phyloP scores from a whole-genome alignment of 192 early-diverging fungal genomes.

The Coemansia reversa region DNA sequence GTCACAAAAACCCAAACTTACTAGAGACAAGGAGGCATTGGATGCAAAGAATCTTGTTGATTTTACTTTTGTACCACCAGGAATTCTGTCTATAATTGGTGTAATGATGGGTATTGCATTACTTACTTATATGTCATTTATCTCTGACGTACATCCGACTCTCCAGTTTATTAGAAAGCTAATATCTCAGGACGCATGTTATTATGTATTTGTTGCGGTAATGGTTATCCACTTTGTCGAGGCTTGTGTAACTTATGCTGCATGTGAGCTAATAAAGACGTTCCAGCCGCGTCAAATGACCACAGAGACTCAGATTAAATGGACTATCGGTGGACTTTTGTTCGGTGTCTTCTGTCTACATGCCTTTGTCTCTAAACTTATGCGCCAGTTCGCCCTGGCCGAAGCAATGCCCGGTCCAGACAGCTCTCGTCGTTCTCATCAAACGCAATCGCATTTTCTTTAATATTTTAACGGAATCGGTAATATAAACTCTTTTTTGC shows the following conservation, averaged over 20 bases:
- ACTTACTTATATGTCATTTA: constrained; percentile 16
- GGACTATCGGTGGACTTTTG: constrained; percentile 35
- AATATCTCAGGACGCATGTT: constrained; percentile 18
- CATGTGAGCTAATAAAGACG: constrained; percentile 43
- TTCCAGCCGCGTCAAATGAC: constrained; percentile 49
- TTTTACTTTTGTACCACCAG: constrained; percentile 25
- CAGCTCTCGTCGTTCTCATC: no score
- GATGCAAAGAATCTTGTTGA: constrained; percentile 20
- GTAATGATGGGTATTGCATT: constrained; percentile 7
- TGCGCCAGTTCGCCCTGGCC: constrained; percentile 33
- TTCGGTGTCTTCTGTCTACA: constrained; percentile 40
- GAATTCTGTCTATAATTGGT: constrained; percentile 8
- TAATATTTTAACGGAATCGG: background rate
- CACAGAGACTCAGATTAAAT: constrained; percentile 31
- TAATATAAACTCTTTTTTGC: no score
- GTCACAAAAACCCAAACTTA: constrained; percentile 10
- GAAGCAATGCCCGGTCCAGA: constrained; percentile 15
- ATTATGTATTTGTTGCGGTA: constrained; percentile 25
- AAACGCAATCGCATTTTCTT: background rate
- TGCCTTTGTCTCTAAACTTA: constrained; percentile 17
- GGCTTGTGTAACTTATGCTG: constrained; percentile 14
- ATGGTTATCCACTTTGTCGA: constrained; percentile 20
- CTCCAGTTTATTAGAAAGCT: constrained; percentile 14
- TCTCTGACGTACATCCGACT: constrained; percentile 13
- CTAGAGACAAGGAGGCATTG: constrained; percentile 18